Evolutionary conservation across 805 yeast genomes (phyloP).

Genomic region (Candida xyloterini): DNA sequence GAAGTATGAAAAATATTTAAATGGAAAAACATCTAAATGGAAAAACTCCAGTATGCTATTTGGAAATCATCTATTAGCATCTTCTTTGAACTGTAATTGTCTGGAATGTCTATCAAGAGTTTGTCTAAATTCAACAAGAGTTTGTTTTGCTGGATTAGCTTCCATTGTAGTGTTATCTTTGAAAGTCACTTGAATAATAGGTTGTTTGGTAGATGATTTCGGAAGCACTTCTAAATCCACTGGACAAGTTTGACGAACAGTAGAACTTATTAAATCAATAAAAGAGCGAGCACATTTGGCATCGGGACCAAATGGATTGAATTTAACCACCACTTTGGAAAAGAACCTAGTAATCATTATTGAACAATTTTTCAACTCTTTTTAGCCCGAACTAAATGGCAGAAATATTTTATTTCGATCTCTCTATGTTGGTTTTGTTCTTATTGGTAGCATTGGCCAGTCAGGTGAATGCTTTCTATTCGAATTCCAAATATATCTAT

Average conservation of each 20-base stretch:
- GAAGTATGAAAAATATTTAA: constrained; percentile 8
- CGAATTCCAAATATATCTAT: constrained; percentile 23
- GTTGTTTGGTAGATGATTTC: constrained; percentile 42
- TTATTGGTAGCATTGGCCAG: constrained; percentile 6
- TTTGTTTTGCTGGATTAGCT: constrained; percentile 58
- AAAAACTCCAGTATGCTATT: constrained; percentile 19
- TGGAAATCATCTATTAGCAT: constrained; percentile 38
- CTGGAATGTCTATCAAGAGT: constrained; percentile 81
- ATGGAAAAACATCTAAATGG: constrained; percentile 25
- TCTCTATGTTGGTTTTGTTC: constrained; percentile 1
- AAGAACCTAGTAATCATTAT: constrained; percentile 89
- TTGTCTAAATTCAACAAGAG: constrained; percentile 60
- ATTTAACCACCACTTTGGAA: constrained; percentile 68
- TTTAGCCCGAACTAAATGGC: constrained; percentile 4
- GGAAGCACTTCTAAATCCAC: constrained; percentile 63
- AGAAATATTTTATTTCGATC: background rate
- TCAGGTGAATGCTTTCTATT: constrained; percentile 20
- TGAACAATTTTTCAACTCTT: constrained; percentile 2
- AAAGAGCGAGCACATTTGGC: constrained; percentile 80
- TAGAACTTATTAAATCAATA: constrained; percentile 76
- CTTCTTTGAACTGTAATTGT: constrained; percentile 69
- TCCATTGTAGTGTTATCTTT: constrained; percentile 73
- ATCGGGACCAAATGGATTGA: constrained; percentile 72
- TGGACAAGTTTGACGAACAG: constrained; percentile 56
- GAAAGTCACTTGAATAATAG: constrained; percentile 71